Conservation (phyloP, 1,284 basidiomycete genomes). For the Apiotrichum montevideense region DNA sequence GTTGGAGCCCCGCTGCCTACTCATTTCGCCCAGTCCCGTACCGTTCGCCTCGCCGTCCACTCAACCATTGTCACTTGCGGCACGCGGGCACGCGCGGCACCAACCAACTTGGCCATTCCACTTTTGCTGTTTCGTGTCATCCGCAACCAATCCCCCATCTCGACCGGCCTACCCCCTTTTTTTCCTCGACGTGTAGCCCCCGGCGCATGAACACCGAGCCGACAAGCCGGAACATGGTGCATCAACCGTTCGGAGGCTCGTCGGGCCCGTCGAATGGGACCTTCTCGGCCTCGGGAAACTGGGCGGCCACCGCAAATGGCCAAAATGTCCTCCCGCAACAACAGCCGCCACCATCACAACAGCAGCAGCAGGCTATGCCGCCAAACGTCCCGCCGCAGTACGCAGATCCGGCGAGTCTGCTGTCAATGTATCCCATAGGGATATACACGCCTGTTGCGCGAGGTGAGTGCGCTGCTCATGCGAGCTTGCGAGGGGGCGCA, state of each 20-base stretch:
- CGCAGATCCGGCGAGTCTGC: conserved; percentile 32
- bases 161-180: too few species aligned
- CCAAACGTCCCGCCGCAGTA: conserved; percentile 9
- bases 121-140: too few species aligned
- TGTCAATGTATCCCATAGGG: conserved; percentile 41
- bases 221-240: neutral
- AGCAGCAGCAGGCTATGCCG: neutral
- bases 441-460: conserved; percentile 43
- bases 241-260: neutral
- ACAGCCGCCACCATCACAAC: neutral
- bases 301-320: neutral
- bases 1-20: neutral
- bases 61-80: neutral
- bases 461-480: conserved; percentile 27
- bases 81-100: too few species aligned
- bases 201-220: too few species aligned
- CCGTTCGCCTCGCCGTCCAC: neutral
- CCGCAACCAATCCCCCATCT: too few species aligned
- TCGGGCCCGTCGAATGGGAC: neutral
- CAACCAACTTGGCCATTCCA: too few species aligned
- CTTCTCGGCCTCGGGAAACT: neutral
- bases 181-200: too few species aligned
- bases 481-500: too few species aligned
- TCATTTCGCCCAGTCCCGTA: too few species aligned
- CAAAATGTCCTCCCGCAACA: neutral